phyloP scores from a whole-genome alignment of 2,329 filamentous ascomycete species.

The Aspergillus pseudoglaucus region DNA sequence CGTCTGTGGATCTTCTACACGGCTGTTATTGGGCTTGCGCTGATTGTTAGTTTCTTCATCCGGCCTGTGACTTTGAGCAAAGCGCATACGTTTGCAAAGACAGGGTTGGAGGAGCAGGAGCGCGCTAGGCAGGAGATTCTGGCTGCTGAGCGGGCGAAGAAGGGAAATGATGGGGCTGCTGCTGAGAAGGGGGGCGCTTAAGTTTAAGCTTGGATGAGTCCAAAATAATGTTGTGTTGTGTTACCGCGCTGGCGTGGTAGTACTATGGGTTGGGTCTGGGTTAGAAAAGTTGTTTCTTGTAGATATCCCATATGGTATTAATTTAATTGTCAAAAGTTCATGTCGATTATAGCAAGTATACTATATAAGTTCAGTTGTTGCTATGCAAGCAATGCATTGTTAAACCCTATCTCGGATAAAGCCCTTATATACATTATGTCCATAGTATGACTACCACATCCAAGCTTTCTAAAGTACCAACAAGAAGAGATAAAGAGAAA shows the following conservation, averaged over 20 bases:
- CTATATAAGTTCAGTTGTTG: background rate
- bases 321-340: too few species aligned
- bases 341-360: background rate
- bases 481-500: background rate
- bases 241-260: background rate
- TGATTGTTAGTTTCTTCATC: constrained; percentile 37
- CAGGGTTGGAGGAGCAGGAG: constrained; percentile 41
- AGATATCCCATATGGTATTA: background rate
- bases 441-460: background rate
- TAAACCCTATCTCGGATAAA: background rate
- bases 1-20: constrained; percentile 49
- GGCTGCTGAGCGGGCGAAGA: constrained; percentile 17
- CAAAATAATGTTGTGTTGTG: background rate
- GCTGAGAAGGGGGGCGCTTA: background rate
- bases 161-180: constrained; percentile 28
- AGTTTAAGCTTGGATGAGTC: too few species aligned
- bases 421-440: constrained; percentile 4
- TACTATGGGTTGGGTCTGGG: background rate
- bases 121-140: constrained; percentile 32
- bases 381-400: background rate
- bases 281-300: background rate
- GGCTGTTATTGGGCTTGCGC: constrained; percentile 26
- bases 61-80: constrained; percentile 32
- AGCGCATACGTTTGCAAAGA: constrained; percentile 39
- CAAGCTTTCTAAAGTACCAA: background rate